phyloP scores from a whole-genome alignment of 2,329 filamentous ascomycete genomes.

The Diplodia sapinea region DNA sequence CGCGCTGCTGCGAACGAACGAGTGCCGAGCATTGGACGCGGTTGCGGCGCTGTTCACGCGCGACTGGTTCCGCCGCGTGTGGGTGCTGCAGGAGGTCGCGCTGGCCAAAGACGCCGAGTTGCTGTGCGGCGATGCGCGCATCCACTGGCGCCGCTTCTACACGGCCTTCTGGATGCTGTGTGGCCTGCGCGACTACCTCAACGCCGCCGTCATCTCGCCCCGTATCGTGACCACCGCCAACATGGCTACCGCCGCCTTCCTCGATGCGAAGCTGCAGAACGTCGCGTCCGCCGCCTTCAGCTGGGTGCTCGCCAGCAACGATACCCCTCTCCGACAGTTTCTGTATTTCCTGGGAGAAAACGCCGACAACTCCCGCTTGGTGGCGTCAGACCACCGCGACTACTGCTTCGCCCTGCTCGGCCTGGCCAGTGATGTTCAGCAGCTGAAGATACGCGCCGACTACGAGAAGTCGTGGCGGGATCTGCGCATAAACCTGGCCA shows the following conservation, averaged over 20 bases:
- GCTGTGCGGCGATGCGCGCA: not conserved
- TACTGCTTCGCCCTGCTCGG: constrained; percentile 24
- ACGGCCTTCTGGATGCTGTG: constrained; percentile 26
- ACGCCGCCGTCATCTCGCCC: not conserved
- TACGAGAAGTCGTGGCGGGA: constrained; percentile 5
- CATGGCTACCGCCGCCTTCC: constrained; percentile 1
- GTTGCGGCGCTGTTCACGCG: constrained; percentile 14
- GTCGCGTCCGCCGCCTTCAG: constrained; percentile 6
- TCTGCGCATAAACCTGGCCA: not conserved
- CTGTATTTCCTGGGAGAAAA: constrained; percentile 19
- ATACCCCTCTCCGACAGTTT: not conserved
- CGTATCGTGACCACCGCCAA: not conserved
- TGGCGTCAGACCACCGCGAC: constrained; percentile 24
- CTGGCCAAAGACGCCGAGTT: constrained; percentile 4
- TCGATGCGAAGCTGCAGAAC: constrained; percentile 13
- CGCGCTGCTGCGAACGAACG: constrained; percentile 1
- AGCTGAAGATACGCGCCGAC: not conserved
- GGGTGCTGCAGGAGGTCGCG: constrained; percentile 34
- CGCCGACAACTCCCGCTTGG: not conserved
- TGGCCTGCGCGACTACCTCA: constrained; percentile 28
- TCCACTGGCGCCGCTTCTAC: constrained; percentile 7
- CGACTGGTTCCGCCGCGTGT: constrained; percentile 34
- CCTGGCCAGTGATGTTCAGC: not conserved
- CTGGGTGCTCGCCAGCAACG: not conserved
- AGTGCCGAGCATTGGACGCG: not conserved